A percentile compares a stretch with the other conserved stretches of the same genome.
Conservation (phyloP, 306 rosid genomes). For the Glycine soja region DNA sequence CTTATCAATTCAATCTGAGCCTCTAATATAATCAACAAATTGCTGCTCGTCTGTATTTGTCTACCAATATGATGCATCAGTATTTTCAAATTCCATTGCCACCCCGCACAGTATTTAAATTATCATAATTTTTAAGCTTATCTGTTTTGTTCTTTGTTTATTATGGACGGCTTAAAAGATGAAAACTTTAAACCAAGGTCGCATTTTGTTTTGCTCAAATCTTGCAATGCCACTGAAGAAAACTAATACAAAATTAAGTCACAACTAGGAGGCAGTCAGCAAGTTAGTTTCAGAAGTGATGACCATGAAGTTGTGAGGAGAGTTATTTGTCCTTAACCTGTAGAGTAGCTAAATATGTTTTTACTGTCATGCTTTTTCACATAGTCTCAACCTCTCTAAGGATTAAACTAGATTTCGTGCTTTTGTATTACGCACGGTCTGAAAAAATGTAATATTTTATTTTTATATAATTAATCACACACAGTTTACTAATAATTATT, state of each 20-base stretch:
- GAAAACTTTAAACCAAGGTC: too few species aligned
- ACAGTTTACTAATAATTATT: not conserved
- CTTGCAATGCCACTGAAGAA: not conserved
- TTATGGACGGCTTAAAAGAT: too few species aligned
- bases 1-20: conserved; percentile 35
- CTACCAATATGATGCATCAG: conserved; percentile 42
- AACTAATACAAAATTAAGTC: not conserved
- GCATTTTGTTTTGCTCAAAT: conserved; percentile 13
- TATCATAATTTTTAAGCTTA: conserved; percentile 30
- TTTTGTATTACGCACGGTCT: not conserved
- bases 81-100: conserved; percentile 8
- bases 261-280: not conserved
- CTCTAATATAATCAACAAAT: too few species aligned
- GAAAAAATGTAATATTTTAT: not conserved
- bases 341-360: too few species aligned
- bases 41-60: conserved; percentile 43
- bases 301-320: too few species aligned
- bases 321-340: not conserved
- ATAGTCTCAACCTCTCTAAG: not conserved
- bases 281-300: not conserved
- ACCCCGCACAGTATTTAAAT: not conserved
- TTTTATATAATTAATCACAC: not conserved
- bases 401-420: not conserved
- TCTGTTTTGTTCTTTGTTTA: conserved; percentile 36
- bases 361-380: too few species aligned